Evolutionary conservation across 2,329 filamentous ascomycete genomes (phyloP), one percentile per base, ranked within the genome.

Genomic region (Verticillium zaregamsianum): DNA sequence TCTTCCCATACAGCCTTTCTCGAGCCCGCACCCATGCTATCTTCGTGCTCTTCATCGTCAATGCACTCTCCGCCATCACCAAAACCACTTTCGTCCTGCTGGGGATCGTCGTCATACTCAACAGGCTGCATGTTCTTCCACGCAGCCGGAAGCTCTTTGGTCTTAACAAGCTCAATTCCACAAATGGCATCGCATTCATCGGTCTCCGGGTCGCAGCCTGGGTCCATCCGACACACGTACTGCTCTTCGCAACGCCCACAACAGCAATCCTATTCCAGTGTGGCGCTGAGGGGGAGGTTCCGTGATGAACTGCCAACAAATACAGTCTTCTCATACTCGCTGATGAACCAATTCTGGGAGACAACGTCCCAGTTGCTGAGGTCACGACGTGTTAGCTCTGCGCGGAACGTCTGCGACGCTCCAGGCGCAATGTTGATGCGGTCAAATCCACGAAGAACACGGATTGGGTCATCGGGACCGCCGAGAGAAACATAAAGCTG

Each of bases 401-500:
- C 87, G 1, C 74, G 80, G 79, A 95, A 96, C 2, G 81, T 85
- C 3, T 79, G 81, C 59, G 82, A 86, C 74, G 86, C 74, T n/a
- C 91, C 92, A 0, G 91, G 83, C 4, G 84, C 80, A 65, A 97
- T 87, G 58, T 80, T 82, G 62, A 97, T 75, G 56, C 92, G 86
- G 62, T 96, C 91, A 70, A 97, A 98, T 55, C 89, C 89, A 64
- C 94, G 88, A 15, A 98, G 86, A 3, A 87, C 80, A 31, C 82
- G 77, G 3, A 79, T 75, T 3, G 87, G 85, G 70, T 97, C 90
- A 40, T 88, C 82, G 1, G 89, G 83, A 0, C 92, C 93, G 58
- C 93, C 94, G 2, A 96, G 90, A 33, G 84, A 87, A 60, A 98
- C 72, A 75, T 98, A 94, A 15, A 93, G 76, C 79, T 95, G 91